Evolutionary conservation across 2,329 filamentous ascomycete genomes (phyloP), one percentile per base, ranked within the genome.

Genomic region (Colletotrichum chlorophyti): DNA sequence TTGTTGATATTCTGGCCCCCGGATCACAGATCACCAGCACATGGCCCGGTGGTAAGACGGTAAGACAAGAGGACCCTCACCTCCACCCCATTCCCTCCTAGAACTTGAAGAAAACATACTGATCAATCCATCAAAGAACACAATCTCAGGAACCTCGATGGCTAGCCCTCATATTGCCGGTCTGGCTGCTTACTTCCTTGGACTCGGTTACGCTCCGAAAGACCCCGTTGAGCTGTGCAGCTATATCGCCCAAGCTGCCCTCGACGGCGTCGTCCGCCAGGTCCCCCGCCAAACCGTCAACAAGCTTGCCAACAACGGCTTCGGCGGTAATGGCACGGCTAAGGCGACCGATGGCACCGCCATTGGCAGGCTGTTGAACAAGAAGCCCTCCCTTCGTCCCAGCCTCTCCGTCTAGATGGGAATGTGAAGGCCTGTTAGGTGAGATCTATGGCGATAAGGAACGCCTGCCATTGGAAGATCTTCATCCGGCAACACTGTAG

Each of bases 1-100:
- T 76, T 26, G 74, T 84, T 43, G 80, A 84, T 58, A 71, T 85
- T 63, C 79, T 80, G 34, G 82, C 81, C 3, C 81, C 82, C 3
- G 82, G 82, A 15, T 71, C 71, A 10, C 65, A 68, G 53, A 74
- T 84, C 47, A 66, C 79, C 5, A 81, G 77, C 58, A 73, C 83
- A 10, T 84, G 78, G 78, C 76, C 73, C 49, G 74, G 76, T 23
- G 67, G 72, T 63, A 72, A 70, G 52, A 74, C 66, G 12, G 70
- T 69, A 38, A 68, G 67, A 29, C 64, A n/a, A n/a, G n/a, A n/a
- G n/a, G n/a, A n/a, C n/a, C n/a, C n/a, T n/a, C n/a, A n/a, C n/a
- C n/a, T n/a, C n/a, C n/a, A n/a, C n/a, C n/a, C n/a, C n/a, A n/a
- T n/a, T n/a, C n/a, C n/a, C n/a, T n/a, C n/a, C n/a, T n/a, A n/a